Base-by-base conservation (phyloP, 179 eudicot species). In the Silene vulgaris region DNA sequence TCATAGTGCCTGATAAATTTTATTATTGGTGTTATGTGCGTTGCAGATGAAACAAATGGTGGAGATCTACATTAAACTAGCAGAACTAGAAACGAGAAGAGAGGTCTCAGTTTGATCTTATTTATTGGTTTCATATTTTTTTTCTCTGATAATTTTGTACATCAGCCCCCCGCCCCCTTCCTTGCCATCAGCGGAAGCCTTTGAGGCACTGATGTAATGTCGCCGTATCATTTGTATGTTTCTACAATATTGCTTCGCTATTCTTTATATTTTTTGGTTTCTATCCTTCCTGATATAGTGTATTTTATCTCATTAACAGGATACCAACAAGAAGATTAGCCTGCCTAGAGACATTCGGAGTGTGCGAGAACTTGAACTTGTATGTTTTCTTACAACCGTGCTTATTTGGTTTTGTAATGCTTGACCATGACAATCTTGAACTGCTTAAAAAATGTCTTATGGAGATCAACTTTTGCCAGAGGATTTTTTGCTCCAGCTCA, bases 31-130 rank as follows among this genome's bases (percentile, higher is more conserved):
- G 63, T 73, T 52, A 35, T 50, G 4, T 82, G 62, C 75, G 17
- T 66, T 77, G 21, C 81, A 96, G 99, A 90, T 93, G 97, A 93
- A 87, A 80, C 97, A 92, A 81, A 89, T 96, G 97, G 99, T 93
- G 74, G 99, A 96, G 80, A 86, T 96, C 66, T 96, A 96, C 85
- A 96, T 96, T 80, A 89, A 88, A 86, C 90, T 96, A 71, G 99
- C 99, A 64, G 99, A 96, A 82, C 85, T 96, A 67, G 99, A 96
- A 82, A 96, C 99, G 74, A 96, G 83, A 80, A 82, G 93, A 76
- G 99, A 96, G 91, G 99, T 90, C 78, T 80, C 84, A 74, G 37
- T n/a, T 35, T n/a, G 40, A 72, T 71, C 12, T 32, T 2, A 68
- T 61, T 61, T 20, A 16, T 52, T 13, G 20, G 20, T 48, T 72